Conservation (phyloP, 2,329 filamentous ascomycete genomes). For the Colletotrichum sp. region DNA sequence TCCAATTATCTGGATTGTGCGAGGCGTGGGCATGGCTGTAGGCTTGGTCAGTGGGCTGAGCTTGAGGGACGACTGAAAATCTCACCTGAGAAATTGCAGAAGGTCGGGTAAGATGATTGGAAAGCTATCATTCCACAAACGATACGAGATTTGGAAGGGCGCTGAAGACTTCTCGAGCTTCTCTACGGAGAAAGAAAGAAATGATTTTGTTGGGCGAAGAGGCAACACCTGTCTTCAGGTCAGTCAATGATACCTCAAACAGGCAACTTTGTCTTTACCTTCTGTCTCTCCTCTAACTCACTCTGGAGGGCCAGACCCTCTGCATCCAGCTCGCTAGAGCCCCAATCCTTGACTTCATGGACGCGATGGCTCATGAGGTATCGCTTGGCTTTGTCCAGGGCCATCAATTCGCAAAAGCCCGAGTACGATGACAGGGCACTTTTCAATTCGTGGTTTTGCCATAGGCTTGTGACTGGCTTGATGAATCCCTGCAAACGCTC, state of each 20-base stretch:
- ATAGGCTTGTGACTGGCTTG: constrained; percentile 79
- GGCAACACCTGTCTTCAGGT: constrained; percentile 64
- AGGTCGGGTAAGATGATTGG: constrained; percentile 84
- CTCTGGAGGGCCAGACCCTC: constrained; percentile 81
- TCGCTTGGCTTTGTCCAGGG: constrained; percentile 78
- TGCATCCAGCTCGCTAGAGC: constrained; percentile 73
- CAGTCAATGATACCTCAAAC: not conserved
- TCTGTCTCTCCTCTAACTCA: constrained; percentile 77
- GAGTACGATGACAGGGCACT: constrained; percentile 75
- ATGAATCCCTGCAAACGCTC: constrained; percentile 78
- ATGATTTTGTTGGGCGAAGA: constrained; percentile 85
- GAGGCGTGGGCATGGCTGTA: constrained; percentile 85
- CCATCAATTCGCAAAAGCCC: constrained; percentile 80
- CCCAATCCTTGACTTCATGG: constrained; percentile 83
- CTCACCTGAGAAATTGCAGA: constrained; percentile 78
- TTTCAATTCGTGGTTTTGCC: constrained; percentile 75
- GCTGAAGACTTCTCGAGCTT: constrained; percentile 77
- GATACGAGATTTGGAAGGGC: constrained; percentile 76
- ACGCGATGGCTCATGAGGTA: constrained; percentile 79
- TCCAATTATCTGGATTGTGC: constrained; percentile 87
- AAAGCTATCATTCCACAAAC: constrained; percentile 85
- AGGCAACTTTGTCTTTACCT: constrained; percentile 44
- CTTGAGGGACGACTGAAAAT: not conserved
- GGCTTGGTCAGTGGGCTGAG: not conserved
- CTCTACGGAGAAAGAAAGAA: constrained; percentile 92